Evolutionary conservation across 176 grass and related monocot species (phyloP).

Genomic region (sorghum (Sorghum bicolor)): Sorghum_bicolor_NCBIv3 NC_012877.2:1109501-1110000

Average conservation of each 20-base stretch:
- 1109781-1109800: neutral
- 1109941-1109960: too few species aligned
- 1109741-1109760: neutral
- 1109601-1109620: too few species aligned
- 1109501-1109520: neutral
- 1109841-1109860: too few species aligned
- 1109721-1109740: neutral
- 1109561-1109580: neutral
- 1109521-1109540: neutral
- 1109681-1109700: neutral
- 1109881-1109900: too few species aligned
- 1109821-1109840: neutral
- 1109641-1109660: too few species aligned
- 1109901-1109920: too few species aligned
- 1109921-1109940: too few species aligned
- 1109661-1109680: neutral
- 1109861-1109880: too few species aligned
- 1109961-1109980: too few species aligned
- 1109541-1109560: neutral
- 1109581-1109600: neutral
- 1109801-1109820: neutral
- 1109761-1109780: neutral
- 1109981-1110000: too few species aligned
- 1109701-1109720: neutral
- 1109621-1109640: neutral